Percentiles rank a stretch among this genome's conserved stretches.
Conservation (phyloP, 2,329 filamentous ascomycete species). For the Penicillium sp. region DNA sequence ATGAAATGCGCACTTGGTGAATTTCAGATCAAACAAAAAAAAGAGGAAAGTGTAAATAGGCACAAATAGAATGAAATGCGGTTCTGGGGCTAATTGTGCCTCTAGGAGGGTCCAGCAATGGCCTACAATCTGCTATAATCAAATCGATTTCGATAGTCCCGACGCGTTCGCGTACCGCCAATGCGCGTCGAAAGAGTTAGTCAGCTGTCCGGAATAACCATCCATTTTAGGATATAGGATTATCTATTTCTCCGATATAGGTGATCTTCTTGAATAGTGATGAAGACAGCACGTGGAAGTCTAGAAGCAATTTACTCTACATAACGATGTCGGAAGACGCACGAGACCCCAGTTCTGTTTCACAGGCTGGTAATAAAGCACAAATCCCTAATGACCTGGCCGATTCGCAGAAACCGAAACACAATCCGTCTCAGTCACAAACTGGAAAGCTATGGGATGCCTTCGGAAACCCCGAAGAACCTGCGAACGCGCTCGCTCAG, state of each 20-base stretch:
- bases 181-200: conserved; percentile 30
- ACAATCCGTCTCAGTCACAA: conserved; percentile 46
- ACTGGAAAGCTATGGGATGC: conserved; percentile 50
- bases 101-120: conserved; percentile 17
- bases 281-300: neutral
- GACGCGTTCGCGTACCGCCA: conserved; percentile 36
- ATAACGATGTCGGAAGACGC: conserved; percentile 43
- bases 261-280: conserved; percentile 3
- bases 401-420: conserved; percentile 36
- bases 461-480: conserved; percentile 49
- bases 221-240: conserved; percentile 9
- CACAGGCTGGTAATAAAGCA: conserved; percentile 18
- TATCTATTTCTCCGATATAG: conserved; percentile 12
- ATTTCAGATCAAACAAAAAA: neutral
- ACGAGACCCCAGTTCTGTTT: conserved; percentile 25
- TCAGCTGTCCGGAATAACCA: conserved; percentile 26
- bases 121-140: conserved; percentile 16
- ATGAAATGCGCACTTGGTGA: conserved; percentile 21
- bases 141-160: conserved; percentile 17
- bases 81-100: conserved; percentile 9
- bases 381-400: conserved; percentile 17
- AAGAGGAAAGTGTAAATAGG: neutral
- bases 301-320: conserved; percentile 8
- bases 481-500: conserved; percentile 55
- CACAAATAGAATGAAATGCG: conserved; percentile 1